These are phyloP conservation scores for Alternaria brassicae DNA, from an alignment of 2,329 filamentous ascomycete species.

Conservation along the genomic window DNA sequence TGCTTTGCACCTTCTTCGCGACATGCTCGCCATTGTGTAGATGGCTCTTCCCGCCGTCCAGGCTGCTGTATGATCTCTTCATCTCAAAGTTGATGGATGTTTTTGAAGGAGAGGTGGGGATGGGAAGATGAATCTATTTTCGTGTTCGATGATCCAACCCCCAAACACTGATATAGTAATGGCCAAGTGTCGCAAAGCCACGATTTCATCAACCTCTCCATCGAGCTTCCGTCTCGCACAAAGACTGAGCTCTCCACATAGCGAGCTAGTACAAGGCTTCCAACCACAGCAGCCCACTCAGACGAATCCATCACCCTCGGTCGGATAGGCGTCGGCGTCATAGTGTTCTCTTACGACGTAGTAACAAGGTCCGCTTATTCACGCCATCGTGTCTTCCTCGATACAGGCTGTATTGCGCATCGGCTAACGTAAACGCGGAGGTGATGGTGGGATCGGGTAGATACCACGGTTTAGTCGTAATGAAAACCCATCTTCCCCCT, in stretches of 20 bases:
- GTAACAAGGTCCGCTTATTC: slow-evolving; percentile 12
- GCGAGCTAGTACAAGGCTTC: slow-evolving; percentile 19
- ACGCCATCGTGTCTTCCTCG: neutral
- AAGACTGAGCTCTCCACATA: slow-evolving; percentile 23
- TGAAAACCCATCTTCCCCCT: slow-evolving; percentile 17
- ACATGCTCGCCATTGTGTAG: slow-evolving; percentile 27
- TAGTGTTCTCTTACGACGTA: slow-evolving; percentile 14
- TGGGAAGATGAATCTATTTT: slow-evolving; percentile 12
- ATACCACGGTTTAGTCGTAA: slow-evolving; percentile 34
- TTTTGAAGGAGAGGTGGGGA: slow-evolving; percentile 7
- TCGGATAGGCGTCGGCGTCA: slow-evolving; percentile 30
- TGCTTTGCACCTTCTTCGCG: slow-evolving; percentile 24
- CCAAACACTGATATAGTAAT: slow-evolving; percentile 30
- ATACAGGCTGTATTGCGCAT: slow-evolving; percentile 14
- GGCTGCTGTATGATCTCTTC: slow-evolving; percentile 12
- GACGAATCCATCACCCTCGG: slow-evolving; percentile 18
- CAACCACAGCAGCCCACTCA: slow-evolving; percentile 7
- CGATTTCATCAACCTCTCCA: slow-evolving; percentile 21
- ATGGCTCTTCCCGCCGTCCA: slow-evolving; percentile 25
- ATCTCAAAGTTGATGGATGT: neutral
- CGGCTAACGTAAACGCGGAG: slow-evolving; percentile 27
- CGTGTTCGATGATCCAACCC: slow-evolving; percentile 16
- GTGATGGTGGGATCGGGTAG: slow-evolving; percentile 3
- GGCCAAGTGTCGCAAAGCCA: slow-evolving; percentile 28
- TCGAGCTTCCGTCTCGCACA: slow-evolving; percentile 17